phyloP scores from a whole-genome alignment of 768 basidiomycete genomes.

The Nidula microcarpa region DNA sequence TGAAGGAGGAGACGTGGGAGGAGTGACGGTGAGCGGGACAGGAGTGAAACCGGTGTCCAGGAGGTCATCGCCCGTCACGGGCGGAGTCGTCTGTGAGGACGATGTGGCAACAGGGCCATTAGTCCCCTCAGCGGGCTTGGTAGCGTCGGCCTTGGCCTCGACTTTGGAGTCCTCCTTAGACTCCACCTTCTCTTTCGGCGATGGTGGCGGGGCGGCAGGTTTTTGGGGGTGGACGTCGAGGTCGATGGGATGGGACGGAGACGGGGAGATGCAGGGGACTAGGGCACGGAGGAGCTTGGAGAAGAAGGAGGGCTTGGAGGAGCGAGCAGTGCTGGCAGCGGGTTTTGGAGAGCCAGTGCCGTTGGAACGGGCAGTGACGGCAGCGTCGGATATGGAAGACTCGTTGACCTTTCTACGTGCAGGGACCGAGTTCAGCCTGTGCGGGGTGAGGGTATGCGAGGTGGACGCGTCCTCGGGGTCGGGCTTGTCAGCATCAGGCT shows the following conservation, averaged over 20 bases:
- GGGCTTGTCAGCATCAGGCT: conserved; percentile 14
- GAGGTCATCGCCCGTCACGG: not conserved
- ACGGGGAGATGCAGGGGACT: conserved; percentile 64
- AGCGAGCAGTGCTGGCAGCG: conserved; percentile 5
- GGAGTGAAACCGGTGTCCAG: not conserved
- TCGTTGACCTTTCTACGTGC: conserved; percentile 11
- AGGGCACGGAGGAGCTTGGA: conserved; percentile 58
- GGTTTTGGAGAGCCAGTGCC: conserved; percentile 9
- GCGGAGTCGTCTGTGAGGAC: not conserved
- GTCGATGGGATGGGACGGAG: conserved; percentile 42
- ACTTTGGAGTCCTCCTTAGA: not conserved
- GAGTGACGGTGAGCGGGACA: not conserved
- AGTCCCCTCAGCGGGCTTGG: too few relatives aligned
- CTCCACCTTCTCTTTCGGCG: conserved; percentile 11
- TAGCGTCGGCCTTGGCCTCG: not conserved
- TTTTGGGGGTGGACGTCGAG: conserved; percentile 6
- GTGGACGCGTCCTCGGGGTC: conserved; percentile 22
- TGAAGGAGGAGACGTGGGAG: not conserved
- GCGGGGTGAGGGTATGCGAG: conserved; percentile 14
- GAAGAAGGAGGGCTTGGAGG: conserved; percentile 49
- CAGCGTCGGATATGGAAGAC: conserved; percentile 1
- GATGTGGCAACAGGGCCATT: not conserved
- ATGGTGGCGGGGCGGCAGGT: conserved; percentile 20
- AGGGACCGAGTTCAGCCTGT: conserved; percentile 9
- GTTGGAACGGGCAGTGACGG: conserved; percentile 7